Evolutionary conservation across 2,329 filamentous ascomycete genomes (phyloP), one percentile per base, ranked within the genome.

Genomic region (Pseudomassariella vexata): DNA sequence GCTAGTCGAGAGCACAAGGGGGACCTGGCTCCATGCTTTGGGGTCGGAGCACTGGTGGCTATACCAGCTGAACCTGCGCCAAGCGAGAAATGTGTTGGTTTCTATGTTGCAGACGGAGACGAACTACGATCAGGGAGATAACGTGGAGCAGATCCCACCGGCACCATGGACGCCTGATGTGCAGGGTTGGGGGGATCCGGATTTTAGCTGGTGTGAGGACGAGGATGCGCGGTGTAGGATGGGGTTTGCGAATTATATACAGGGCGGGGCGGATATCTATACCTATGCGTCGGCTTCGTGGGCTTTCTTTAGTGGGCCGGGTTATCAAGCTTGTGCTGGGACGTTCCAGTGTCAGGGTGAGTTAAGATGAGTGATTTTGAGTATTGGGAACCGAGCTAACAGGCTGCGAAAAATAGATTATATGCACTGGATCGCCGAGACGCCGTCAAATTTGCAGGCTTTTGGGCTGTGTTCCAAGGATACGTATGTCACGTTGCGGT

Each of bases 41-140:
- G 65, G 66, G 3, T 68, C 61, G 27, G 74, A 79, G 55, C 74
- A 79, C 49, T 68, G 66, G 53, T 66, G 67, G 50, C 52, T 78
- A 28, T 79, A 78, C 54, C 70, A 78, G 52, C 66, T 76, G 41
- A 70, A 74, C 39, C 50, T 76, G 31, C 56, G 61, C 28, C 53
- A 57, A 21, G 69, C 71, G 1, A 47, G 57, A 33, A 71, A 73
- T 37, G 62, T 76, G 7, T 59, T 70, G 33, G 56, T 70, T 10
- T 62, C 62, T 10, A 44, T 74, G 49, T 59, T 71, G 36, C 70
- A 76, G 52, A 63, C 62, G 27, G 73, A 77, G 52, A 73, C 71
- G 8, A 71, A 72, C 26, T 73, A 73, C 45, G 52, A 58, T 41
- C 56, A 66, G 38, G 59, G 59, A 12, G 52, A 60, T 38, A 53